A percentile compares a stretch with the other conserved stretches of the same genome.
phyloP scores from a whole-genome alignment of 169 alveolate genomes.

The Eimeria necatrix region DNA sequence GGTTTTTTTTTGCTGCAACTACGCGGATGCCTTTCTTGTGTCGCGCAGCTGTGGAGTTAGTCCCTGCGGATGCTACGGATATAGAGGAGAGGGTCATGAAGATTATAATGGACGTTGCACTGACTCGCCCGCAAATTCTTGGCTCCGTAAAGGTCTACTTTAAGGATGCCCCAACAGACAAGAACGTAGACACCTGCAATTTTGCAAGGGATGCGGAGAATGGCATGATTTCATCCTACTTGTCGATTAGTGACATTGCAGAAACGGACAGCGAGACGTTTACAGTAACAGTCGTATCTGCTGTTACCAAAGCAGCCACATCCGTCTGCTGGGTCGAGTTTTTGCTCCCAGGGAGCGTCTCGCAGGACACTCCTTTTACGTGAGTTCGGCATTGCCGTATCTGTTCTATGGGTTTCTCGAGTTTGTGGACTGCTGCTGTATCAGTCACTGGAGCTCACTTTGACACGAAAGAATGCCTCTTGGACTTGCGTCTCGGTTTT shows the following conservation, averaged over 20 bases:
- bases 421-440: too few relatives aligned
- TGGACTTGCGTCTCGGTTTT: not conserved
- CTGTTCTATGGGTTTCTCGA: too few relatives aligned
- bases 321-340: conserved; percentile 58
- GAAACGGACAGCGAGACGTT: not conserved
- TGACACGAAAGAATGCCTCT: not conserved
- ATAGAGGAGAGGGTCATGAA: too few relatives aligned
- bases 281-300: not conserved
- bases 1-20: not conserved
- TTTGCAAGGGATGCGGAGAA: not conserved
- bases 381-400: not conserved
- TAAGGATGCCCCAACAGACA: conserved; percentile 58
- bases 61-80: not conserved
- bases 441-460: not conserved
- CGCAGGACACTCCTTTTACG: not conserved
- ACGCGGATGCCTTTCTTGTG: not conserved
- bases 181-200: conserved; percentile 46
- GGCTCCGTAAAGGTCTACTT: conserved; percentile 33
- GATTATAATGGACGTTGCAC: too few relatives aligned
- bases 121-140: not conserved
- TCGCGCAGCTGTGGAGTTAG: not conserved
- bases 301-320: not conserved
- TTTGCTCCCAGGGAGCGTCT: not conserved
- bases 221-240: not conserved
- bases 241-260: not conserved